Percentiles rank a stretch among this genome's conserved stretches.
Evolutionary conservation across 495 filamentous ascomycete species (phyloP).

Genomic region (Hypoxylon fuscum): DNA sequence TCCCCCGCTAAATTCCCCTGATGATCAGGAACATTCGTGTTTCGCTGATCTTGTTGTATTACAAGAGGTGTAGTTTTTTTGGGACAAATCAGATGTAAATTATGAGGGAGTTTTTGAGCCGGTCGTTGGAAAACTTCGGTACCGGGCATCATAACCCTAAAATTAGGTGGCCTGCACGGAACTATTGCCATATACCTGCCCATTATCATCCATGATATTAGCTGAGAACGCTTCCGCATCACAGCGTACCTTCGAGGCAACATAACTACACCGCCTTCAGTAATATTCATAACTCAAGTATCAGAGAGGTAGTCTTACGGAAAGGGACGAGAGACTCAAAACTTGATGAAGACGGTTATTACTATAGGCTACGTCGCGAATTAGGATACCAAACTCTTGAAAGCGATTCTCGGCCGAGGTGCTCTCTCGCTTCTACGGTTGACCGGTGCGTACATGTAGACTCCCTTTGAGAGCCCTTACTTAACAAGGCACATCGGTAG

Average conservation of each 20-base stretch:
- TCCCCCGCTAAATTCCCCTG: no score
- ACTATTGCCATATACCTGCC: background rate
- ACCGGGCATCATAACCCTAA: conserved; percentile 9
- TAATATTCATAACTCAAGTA: background rate
- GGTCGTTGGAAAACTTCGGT: background rate
- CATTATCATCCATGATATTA: background rate
- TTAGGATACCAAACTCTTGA: background rate
- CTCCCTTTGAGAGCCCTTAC: background rate
- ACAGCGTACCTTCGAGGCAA: background rate
- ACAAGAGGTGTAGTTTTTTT: no score
- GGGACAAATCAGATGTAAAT: no score
- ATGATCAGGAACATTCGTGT: background rate
- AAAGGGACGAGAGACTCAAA: background rate
- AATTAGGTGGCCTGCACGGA: background rate
- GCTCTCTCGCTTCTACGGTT: background rate
- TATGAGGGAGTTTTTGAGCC: no score
- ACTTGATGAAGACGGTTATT: background rate
- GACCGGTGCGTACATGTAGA: background rate
- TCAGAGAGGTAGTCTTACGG: background rate
- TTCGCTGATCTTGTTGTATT: background rate
- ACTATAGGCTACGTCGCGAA: background rate
- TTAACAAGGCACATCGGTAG: background rate
- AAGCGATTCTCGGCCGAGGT: background rate
- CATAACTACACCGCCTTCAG: background rate
- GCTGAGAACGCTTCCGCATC: background rate